Evolutionary conservation across 805 yeast species (phyloP).

Genomic region (Kodamaea hsintzibuensis): DNA sequence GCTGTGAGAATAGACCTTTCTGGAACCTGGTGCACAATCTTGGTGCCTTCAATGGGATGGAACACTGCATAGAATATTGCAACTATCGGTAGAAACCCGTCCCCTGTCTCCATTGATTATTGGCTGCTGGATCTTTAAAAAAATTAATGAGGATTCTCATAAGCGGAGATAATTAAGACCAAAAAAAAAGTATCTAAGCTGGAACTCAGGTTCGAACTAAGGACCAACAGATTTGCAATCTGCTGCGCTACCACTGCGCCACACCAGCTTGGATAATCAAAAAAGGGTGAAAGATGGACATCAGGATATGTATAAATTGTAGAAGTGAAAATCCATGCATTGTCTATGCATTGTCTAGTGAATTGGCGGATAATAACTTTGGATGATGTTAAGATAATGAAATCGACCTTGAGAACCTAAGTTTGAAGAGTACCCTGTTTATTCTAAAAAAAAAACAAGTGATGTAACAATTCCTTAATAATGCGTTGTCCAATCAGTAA

Average conservation of each 20-base stretch:
- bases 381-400: too few species aligned
- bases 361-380: too few species aligned
- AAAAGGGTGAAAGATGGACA: not conserved
- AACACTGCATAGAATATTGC: conserved; percentile 89
- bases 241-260: conserved; percentile 99
- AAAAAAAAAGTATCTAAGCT: conserved; percentile 59
- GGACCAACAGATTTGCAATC: conserved; percentile 99
- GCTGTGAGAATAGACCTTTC: conserved; percentile 57
- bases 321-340: too few species aligned
- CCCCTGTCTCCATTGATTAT: conserved; percentile 31
- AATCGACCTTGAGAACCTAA: too few species aligned
- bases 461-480: too few species aligned
- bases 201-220: conserved; percentile 94
- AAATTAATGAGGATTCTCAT: not conserved
- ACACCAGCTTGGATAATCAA: conserved; percentile 49
- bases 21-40: conserved; percentile 89
- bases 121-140: not conserved
- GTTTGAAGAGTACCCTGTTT: too few species aligned
- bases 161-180: not conserved
- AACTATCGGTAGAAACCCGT: conserved; percentile 84
- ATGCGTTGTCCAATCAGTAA: too few species aligned
- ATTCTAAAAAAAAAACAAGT: too few species aligned
- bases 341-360: too few species aligned
- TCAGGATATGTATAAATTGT: not conserved
- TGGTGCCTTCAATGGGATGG: conserved; percentile 95